Evolutionary conservation across 441 rosid genomes (phyloP).

Genomic region (Erysimum cheiri): DNA sequence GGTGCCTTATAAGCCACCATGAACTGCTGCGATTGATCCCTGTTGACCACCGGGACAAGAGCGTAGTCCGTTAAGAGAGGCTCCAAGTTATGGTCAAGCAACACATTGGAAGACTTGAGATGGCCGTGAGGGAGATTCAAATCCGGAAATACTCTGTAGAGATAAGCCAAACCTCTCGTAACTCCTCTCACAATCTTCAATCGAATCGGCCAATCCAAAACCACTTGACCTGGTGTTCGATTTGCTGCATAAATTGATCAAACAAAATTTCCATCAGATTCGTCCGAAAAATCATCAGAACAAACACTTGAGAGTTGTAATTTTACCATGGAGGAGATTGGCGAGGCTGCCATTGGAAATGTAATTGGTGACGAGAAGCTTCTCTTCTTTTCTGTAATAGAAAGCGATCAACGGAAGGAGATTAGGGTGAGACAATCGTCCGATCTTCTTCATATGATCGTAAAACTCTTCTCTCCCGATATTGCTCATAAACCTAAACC

Average conservation of each 20-base stretch:
- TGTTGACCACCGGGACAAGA: constrained; percentile 61
- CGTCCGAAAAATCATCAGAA: background rate
- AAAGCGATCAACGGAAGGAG: constrained; percentile 73
- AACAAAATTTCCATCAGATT: constrained; percentile 13
- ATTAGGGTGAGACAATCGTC: constrained; percentile 69
- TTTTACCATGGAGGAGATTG: constrained; percentile 75
- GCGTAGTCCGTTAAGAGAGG: constrained; percentile 71
- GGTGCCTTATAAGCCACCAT: constrained; percentile 90
- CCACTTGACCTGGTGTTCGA: constrained; percentile 49
- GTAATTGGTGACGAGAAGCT: constrained; percentile 74
- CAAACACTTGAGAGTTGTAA: background rate
- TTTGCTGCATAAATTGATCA: constrained; percentile 49
- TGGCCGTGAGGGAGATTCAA: constrained; percentile 75
- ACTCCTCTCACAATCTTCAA: constrained; percentile 84
- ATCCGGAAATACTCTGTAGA: constrained; percentile 59
- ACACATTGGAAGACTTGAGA: constrained; percentile 86
- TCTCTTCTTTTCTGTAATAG: constrained; percentile 79
- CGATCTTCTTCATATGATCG: constrained; percentile 75
- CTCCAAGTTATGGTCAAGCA: constrained; percentile 59
- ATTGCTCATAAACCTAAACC: constrained; percentile 72
- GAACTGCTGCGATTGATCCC: constrained; percentile 66
- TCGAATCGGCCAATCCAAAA: constrained; percentile 76
- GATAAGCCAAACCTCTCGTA: constrained; percentile 69
- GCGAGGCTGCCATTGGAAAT: constrained; percentile 79
- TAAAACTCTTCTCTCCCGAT: constrained; percentile 66